These are phyloP conservation scores for Delonix regia DNA, from an alignment of 306 rosid species.

Conservation along the genomic window DNA sequence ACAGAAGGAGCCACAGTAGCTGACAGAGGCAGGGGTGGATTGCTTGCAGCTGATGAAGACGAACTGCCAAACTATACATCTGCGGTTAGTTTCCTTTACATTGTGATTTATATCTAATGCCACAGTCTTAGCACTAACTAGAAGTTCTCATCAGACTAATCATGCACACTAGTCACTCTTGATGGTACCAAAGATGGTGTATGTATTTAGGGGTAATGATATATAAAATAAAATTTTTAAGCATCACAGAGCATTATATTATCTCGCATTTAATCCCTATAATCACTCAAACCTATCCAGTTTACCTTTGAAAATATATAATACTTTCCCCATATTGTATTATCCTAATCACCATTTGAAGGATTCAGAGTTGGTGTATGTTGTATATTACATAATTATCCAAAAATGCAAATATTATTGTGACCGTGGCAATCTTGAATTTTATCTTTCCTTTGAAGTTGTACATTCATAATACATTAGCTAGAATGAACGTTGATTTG, in stretches of 20 bases:
- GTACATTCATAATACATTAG: background rate
- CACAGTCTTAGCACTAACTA: background rate
- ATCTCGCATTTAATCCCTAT: background rate
- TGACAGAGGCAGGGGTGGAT: constrained; percentile 60
- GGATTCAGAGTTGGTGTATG: background rate
- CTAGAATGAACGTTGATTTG: background rate
- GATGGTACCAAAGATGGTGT: background rate
- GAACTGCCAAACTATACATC: constrained; percentile 46
- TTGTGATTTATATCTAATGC: constrained; percentile 22
- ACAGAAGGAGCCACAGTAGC: constrained; percentile 48
- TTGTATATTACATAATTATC: background rate
- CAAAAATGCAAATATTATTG: background rate
- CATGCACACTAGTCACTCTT: background rate
- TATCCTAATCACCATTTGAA: background rate
- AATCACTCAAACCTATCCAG: background rate
- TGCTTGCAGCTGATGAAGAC: constrained; percentile 62
- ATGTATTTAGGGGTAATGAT: background rate
- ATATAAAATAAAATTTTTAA: background rate
- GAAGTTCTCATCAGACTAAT: constrained; percentile 20
- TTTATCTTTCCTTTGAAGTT: background rate
- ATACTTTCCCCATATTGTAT: background rate
- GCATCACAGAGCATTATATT: background rate
- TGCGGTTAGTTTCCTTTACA: constrained; percentile 55
- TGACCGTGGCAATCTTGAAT: background rate
- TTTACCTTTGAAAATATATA: background rate